Evolutionary conservation across 1,284 basidiomycete species (phyloP), one percentile per base, ranked within the genome.

Genomic region (Melampsora americana): DNA sequence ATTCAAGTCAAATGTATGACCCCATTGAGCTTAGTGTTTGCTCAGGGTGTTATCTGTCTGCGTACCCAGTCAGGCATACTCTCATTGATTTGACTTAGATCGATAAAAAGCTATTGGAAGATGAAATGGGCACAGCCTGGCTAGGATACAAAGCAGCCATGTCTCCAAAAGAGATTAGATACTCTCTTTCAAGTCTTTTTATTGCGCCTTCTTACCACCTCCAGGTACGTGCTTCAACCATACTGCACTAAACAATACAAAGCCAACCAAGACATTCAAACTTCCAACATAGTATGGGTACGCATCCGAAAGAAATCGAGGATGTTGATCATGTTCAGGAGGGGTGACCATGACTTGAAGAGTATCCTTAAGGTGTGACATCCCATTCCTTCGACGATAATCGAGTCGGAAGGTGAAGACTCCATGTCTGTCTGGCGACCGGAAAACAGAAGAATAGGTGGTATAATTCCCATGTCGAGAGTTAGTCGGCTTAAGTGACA

Each of bases 381-480:
- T 18, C 20, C 60, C 44, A 32, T 42, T 69, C 16, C 56, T 11
- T 69, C 95, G 89, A 82, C 91, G 92, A 85, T 93, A 90, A 83
- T 95, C 88, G 61, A 97, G 85, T 32, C 92, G 86, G 82, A 99
- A 95, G 82, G 97, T 97, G 87, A 96, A 99, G 16, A 99, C 96
- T 61, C 96, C 95, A 82, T 99, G 96, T 75, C 93, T 86, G 84
- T 98, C 95, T 2, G 95, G 95, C 2, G 90, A 89, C 59, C 88
- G 88, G 87, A 99, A 95, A 1, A 87, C 87, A 3, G 90, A 87
- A 12, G 87, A 86, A 69, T 26, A 80, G 74, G n/a, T 78, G 66
- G 42, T 42, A 66, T 71, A 74, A 89, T 90, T 3, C 88, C 87
- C 46, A 83, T 79, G 5, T 85, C 86, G 14, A 84, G 77, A 23